Percentiles rank a stretch among this genome's conserved stretches.
phyloP scores from a whole-genome alignment of 2,329 filamentous ascomycete genomes.

The Colletotrichum sp. region DNA sequence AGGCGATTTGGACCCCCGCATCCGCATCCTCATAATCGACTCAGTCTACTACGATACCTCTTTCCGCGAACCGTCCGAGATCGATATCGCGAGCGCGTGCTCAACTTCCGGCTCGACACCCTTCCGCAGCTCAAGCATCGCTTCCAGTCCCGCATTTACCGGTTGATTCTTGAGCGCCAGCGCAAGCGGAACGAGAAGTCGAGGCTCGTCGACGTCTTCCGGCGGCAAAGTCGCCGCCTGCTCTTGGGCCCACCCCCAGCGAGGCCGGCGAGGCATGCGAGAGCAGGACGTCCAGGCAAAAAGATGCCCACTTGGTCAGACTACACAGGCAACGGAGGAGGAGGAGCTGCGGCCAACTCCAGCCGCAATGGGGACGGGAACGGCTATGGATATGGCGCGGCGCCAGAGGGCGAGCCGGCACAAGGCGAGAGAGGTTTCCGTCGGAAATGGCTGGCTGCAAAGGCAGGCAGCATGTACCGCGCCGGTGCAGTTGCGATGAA shows the following conservation, averaged over 20 bases:
- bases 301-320: constrained; percentile 26
- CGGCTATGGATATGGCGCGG: constrained; percentile 37
- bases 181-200: constrained; percentile 55
- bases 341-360: not conserved
- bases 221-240: constrained; percentile 48
- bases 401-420: constrained; percentile 28
- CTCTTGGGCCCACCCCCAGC: constrained; percentile 44
- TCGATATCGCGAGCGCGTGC: constrained; percentile 69
- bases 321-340: constrained; percentile 16
- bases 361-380: constrained; percentile 22
- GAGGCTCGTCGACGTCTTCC: constrained; percentile 48
- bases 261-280: constrained; percentile 34
- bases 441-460: constrained; percentile 76
- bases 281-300: constrained; percentile 22
- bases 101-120: constrained; percentile 76
- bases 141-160: constrained; percentile 79
- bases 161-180: constrained; percentile 72
- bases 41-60: constrained; percentile 67
- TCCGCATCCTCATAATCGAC: constrained; percentile 45
- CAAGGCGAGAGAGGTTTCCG: constrained; percentile 70
- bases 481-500: constrained; percentile 62
- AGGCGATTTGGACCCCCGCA: constrained; percentile 43
- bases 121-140: constrained; percentile 73
- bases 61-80: constrained; percentile 69
- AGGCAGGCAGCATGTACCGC: constrained; percentile 63